Percentiles rank a stretch among this genome's conserved stretches.
Evolutionary conservation across 768 basidiomycete species (phyloP).

Genomic region (Termitomyces sp.): DNA sequence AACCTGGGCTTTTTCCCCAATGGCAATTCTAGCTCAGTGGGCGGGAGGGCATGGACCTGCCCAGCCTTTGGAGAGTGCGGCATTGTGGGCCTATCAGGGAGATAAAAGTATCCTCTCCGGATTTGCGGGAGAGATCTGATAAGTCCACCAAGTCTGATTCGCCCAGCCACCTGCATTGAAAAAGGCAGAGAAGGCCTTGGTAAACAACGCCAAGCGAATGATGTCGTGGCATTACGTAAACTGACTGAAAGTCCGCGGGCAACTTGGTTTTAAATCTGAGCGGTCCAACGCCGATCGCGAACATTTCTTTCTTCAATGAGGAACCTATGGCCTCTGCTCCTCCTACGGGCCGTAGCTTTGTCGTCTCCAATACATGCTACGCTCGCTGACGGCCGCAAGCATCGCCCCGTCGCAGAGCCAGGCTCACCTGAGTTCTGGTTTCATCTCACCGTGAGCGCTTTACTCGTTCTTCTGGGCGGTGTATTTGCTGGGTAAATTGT

Average conservation of each 20-base stretch:
- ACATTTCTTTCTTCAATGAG: constrained; percentile 7
- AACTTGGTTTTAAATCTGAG: not conserved
- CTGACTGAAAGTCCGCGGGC: not conserved
- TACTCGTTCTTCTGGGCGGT: constrained; percentile 79
- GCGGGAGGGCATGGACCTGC: constrained; percentile 15
- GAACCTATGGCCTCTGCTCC: constrained; percentile 5
- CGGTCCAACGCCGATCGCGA: not conserved
- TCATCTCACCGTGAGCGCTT: constrained; percentile 61
- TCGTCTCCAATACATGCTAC: constrained; percentile 8
- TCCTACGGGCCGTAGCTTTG: not conserved
- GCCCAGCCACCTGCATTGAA: constrained; percentile 4
- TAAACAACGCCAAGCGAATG: constrained; percentile 9
- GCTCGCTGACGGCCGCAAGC: not conserved
- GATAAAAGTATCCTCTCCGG: not conserved
- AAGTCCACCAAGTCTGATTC: constrained; percentile 1
- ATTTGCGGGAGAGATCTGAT: not conserved
- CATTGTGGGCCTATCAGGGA: constrained; percentile 4
- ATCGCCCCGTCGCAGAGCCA: constrained; percentile 17
- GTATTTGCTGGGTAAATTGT: constrained; percentile 82
- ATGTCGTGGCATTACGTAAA: constrained; percentile 10
- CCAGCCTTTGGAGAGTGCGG: constrained; percentile 12
- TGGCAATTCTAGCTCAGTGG: constrained; percentile 17
- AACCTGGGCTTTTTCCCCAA: constrained; percentile 24
- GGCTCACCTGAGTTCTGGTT: constrained; percentile 69
- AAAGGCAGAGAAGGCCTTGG: constrained; percentile 4